A percentile compares a stretch with the other conserved stretches of the same genome.
These are phyloP conservation scores for Nemania sp. DNA, from an alignment of 2,329 filamentous ascomycete genomes.

Conservation along the genomic window DNA sequence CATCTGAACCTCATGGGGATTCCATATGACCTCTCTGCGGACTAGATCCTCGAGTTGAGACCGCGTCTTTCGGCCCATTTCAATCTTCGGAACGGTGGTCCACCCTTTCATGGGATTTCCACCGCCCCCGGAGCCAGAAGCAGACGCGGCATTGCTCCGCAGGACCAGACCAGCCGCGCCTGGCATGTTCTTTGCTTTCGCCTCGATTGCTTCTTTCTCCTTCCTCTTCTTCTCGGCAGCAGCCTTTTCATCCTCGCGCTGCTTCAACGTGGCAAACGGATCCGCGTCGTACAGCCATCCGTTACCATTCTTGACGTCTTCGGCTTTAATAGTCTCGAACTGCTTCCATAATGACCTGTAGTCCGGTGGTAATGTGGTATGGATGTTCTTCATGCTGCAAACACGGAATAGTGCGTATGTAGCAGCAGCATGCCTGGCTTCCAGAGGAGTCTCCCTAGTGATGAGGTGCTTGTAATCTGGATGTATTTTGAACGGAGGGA, in stretches of 20 bases:
- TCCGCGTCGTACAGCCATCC: slow-evolving; percentile 95
- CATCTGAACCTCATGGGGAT: slow-evolving; percentile 74
- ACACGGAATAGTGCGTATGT: slow-evolving; percentile 90
- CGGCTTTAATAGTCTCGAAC: slow-evolving; percentile 79
- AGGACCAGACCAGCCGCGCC: slow-evolving; percentile 60
- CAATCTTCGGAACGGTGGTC: slow-evolving; percentile 84
- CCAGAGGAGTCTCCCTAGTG: slow-evolving; percentile 75
- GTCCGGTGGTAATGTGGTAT: slow-evolving; percentile 89
- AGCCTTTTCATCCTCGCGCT: slow-evolving; percentile 77
- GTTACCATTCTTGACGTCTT: slow-evolving; percentile 76
- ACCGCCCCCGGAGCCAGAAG: slow-evolving; percentile 38
- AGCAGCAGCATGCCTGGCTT: slow-evolving; percentile 91
- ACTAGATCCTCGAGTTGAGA: slow-evolving; percentile 79
- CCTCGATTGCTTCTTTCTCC: slow-evolving; percentile 68
- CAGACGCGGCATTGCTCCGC: slow-evolving; percentile 48
- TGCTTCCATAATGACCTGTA: slow-evolving; percentile 92
- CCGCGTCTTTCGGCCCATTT: slow-evolving; percentile 84
- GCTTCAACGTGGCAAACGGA: slow-evolving; percentile 79
- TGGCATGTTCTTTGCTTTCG: slow-evolving; percentile 67
- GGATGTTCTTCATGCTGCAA: slow-evolving; percentile 93
- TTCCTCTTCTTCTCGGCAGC: slow-evolving; percentile 77
- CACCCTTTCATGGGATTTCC: slow-evolving; percentile 70
- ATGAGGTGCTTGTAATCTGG: slow-evolving; percentile 75
- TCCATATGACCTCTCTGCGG: slow-evolving; percentile 81
- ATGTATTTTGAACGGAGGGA: slow-evolving; percentile 84